These are phyloP conservation scores for Nemophila menziesii DNA, from an alignment of 257 asterid genomes.

Conservation along the genomic window DNA sequence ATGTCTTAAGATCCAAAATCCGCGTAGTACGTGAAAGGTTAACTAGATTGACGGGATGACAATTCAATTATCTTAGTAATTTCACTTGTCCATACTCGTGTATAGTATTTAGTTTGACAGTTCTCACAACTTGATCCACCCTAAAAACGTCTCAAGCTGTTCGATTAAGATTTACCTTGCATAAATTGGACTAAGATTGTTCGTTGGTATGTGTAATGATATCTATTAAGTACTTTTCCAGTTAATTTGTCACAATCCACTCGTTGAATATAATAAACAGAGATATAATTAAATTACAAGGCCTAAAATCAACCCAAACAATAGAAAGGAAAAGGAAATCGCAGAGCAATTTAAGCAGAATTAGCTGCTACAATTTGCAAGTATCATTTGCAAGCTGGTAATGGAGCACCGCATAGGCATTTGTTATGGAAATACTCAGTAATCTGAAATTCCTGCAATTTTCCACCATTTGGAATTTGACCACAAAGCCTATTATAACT, in stretches of 20 bases:
- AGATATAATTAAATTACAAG: not conserved
- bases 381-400: conserved; percentile 23
- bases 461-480: conserved; percentile 36
- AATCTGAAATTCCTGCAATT: conserved; percentile 19
- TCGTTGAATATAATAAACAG: not conserved
- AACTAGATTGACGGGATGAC: no score
- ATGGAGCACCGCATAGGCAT: conserved; percentile 49
- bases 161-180: no score
- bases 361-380: not conserved
- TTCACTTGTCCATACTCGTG: no score
- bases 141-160: no score
- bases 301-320: not conserved
- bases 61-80: no score
- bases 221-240: no score
- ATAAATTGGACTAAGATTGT: no score
- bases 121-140: no score
- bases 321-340: not conserved
- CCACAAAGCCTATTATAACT: conserved; percentile 59
- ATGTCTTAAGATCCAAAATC: no score
- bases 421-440: conserved; percentile 33
- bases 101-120: no score
- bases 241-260: not conserved
- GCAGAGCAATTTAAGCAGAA: not conserved
- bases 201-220: no score
- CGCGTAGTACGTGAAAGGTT: no score